Evolutionary conservation across 306 rosid genomes (phyloP).

Genomic region (Dalbergia cochinchinensis): DNA sequence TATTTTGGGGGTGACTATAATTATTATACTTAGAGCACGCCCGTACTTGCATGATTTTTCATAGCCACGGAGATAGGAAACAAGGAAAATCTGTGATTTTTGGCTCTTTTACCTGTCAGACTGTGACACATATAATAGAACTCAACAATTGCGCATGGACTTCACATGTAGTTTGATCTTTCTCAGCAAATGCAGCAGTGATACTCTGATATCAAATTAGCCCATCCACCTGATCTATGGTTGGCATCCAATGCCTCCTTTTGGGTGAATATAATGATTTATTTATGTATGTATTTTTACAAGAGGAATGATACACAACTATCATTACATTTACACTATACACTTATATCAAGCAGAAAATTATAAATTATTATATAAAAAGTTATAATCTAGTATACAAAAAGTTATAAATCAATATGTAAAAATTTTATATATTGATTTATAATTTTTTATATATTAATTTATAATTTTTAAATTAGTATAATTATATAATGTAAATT

Average conservation of each 20-base stretch:
- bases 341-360: no score
- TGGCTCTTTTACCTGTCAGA: background rate
- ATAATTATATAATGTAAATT: no score
- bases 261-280: background rate
- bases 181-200: background rate
- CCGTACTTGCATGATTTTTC: background rate
- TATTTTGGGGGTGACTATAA: background rate
- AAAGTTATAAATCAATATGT: no score
- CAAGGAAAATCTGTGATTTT: background rate
- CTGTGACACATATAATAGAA: background rate
- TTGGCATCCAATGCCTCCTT: conserved; percentile 1
- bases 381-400: no score
- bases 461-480: no score
- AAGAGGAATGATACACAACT: no score
- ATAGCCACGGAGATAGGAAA: background rate
- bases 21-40: background rate
- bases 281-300: background rate
- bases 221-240: background rate
- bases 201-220: background rate
- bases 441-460: no score
- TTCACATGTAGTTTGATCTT: background rate
- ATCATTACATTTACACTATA: no score
- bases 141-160: background rate
- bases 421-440: no score
- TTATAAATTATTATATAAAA: no score